Conservation (phyloP, 2,329 filamentous ascomycete genomes). For the Whalleya microplaca region DNA sequence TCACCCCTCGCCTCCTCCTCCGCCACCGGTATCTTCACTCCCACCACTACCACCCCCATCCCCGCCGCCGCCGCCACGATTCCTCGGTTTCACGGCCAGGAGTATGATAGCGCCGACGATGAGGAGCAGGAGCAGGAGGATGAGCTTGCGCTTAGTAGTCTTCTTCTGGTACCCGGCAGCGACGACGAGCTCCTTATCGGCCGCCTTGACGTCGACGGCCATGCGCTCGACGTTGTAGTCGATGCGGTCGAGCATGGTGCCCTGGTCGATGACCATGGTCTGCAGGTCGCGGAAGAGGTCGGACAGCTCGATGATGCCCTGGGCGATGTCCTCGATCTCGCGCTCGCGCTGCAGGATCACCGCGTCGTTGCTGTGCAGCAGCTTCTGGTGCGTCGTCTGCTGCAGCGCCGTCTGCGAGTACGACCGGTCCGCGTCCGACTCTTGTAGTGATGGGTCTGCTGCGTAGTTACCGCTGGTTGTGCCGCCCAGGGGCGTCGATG, state of each 20-base stretch:
- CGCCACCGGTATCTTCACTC: slow-evolving; percentile 4
- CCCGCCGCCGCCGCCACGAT: slow-evolving; percentile 28
- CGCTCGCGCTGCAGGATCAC: slow-evolving; percentile 89
- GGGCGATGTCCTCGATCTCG: slow-evolving; percentile 97
- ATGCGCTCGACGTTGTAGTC: slow-evolving; percentile 98
- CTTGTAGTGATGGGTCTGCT: slow-evolving; percentile 81
- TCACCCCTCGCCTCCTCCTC: slow-evolving; percentile 5
- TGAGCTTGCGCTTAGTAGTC: slow-evolving; percentile 89
- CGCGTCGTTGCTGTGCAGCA: slow-evolving; percentile 75
- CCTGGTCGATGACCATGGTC: slow-evolving; percentile 91
- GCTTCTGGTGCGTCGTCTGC: slow-evolving; percentile 68
- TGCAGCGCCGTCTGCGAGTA: slow-evolving; percentile 87
- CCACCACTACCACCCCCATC: slow-evolving; percentile 1
- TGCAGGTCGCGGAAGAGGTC: slow-evolving; percentile 97
- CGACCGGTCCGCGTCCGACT: slow-evolving; percentile 90
- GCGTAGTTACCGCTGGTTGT: slow-evolving; percentile 59
- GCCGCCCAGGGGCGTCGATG: slow-evolving; percentile 50
- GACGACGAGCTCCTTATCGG: slow-evolving; percentile 88
- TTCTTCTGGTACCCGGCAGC: slow-evolving; percentile 88
- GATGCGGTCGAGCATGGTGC: slow-evolving; percentile 88
- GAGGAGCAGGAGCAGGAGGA: slow-evolving; percentile 82
- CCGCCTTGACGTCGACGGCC: slow-evolving; percentile 89
- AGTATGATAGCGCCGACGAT: slow-evolving; percentile 88
- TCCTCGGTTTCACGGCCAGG: slow-evolving; percentile 78
- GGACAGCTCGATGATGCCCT: slow-evolving; percentile 95